phyloP scores from a whole-genome alignment of 768 basidiomycete genomes.

The Hypholoma fasciculare region DNA sequence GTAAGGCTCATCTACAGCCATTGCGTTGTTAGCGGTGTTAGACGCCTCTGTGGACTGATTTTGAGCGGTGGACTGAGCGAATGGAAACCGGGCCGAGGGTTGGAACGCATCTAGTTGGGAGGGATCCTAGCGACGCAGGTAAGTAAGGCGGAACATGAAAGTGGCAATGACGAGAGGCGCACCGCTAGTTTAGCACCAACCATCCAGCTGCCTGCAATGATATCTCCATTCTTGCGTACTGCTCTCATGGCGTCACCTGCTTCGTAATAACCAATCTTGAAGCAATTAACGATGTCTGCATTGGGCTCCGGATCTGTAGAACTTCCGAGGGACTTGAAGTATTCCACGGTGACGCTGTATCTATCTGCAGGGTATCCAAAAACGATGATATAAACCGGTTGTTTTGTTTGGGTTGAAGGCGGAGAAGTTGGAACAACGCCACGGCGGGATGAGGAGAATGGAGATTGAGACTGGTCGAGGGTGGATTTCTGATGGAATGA shows the following conservation, averaged over 20 bases:
- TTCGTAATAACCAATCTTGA: conserved; percentile 74
- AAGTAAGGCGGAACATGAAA: conserved; percentile 2
- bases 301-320: conserved; percentile 69
- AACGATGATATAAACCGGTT: conserved; percentile 67
- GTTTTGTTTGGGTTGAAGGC: conserved; percentile 26
- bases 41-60: conserved; percentile 18
- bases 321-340: conserved; percentile 73
- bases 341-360: conserved; percentile 69
- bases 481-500: conserved; percentile 32
- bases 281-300: conserved; percentile 75
- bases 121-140: conserved; percentile 47
- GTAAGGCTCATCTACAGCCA: conserved; percentile 46
- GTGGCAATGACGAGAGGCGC: conserved; percentile 29
- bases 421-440: conserved; percentile 27
- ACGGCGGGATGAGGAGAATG: conserved; percentile 33
- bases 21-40: conserved; percentile 30
- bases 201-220: conserved; percentile 77
- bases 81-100: conserved; percentile 26
- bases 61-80: conserved; percentile 15
- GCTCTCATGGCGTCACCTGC: conserved; percentile 76
- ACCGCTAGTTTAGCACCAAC: conserved; percentile 87
- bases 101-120: conserved; percentile 52
- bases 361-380: conserved; percentile 90
- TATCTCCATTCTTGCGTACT: conserved; percentile 80
- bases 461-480: conserved; percentile 38